Percentiles rank a stretch among this genome's conserved stretches.
Conservation (phyloP, 352 stramenopile species). For the Pythium volutum region DNA sequence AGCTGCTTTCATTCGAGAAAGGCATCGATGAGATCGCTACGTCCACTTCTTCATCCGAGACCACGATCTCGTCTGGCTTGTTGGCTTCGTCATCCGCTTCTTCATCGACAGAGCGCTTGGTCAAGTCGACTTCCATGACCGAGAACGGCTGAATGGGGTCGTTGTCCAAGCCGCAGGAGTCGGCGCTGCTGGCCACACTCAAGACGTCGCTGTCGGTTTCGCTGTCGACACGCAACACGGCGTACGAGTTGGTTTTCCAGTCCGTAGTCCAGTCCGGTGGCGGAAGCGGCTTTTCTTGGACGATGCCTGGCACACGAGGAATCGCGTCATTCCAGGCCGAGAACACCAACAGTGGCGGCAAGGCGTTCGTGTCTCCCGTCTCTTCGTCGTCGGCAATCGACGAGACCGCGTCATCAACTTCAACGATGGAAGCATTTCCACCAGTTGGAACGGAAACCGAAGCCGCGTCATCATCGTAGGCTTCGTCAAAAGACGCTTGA, state of each 20-base stretch:
- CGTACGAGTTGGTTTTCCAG: conserved; percentile 4
- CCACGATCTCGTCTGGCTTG: not conserved
- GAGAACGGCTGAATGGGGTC: no score
- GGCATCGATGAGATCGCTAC: not conserved
- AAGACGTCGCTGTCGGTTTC: not conserved
- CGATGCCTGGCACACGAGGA: not conserved
- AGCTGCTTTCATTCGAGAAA: not conserved
- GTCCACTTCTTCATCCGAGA: not conserved
- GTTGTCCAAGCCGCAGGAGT: no score
- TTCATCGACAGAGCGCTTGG: no score
- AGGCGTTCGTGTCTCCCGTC: not conserved
- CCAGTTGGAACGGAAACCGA: not conserved
- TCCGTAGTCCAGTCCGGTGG: conserved; percentile 3
- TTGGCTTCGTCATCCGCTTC: not conserved
- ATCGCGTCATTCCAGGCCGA: conserved; percentile 1
- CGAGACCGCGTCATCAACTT: not conserved
- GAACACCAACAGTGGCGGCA: not conserved
- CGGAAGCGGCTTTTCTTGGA: not conserved
- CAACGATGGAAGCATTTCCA: not conserved
- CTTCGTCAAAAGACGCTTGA: not conserved
- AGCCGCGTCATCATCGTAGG: not conserved
- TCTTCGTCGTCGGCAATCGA: no score
- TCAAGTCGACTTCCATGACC: no score
- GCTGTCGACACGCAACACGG: not conserved
- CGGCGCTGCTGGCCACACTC: no score